A percentile compares a stretch with the other conserved stretches of the same genome.
phyloP scores from a whole-genome alignment of 106 monocot genomes.

The Amphibolis antarctica region DNA sequence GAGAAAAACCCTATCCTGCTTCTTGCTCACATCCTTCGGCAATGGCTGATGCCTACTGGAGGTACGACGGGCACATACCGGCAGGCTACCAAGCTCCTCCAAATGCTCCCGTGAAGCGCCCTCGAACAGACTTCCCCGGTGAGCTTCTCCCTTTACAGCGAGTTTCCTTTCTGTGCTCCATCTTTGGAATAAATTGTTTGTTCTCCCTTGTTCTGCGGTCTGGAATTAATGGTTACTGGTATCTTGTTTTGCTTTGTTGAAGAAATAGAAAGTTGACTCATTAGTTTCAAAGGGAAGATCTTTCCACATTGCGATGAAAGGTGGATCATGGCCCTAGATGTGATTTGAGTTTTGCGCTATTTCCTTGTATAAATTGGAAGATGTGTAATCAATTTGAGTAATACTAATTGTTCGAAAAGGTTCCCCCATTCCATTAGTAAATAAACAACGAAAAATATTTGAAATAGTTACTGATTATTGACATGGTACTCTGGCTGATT shows the following conservation, averaged over 20 bases:
- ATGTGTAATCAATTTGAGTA: too few relatives aligned
- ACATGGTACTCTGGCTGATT: too few relatives aligned
- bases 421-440: too few relatives aligned
- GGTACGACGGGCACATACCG: conserved; percentile 34
- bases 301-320: too few relatives aligned
- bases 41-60: conserved; percentile 53
- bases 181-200: neutral
- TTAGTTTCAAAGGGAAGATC: too few relatives aligned
- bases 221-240: neutral
- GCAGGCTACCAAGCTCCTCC: conserved; percentile 1
- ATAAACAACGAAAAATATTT: too few relatives aligned
- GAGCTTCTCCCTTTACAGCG: neutral
- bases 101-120: conserved; percentile 24
- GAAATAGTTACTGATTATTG: too few relatives aligned
- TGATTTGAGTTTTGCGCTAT: too few relatives aligned
- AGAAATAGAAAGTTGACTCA: neutral
- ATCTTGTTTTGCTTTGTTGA: neutral
- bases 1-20: neutral
- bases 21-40: neutral
- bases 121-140: conserved; percentile 29
- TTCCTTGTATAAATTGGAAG: too few relatives aligned
- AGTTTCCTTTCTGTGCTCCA: neutral
- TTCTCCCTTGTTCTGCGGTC: neutral
- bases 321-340: too few relatives aligned
- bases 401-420: too few relatives aligned